Base-by-base conservation (phyloP, 2,329 filamentous ascomycete genomes). In the Lasiodiplodia theobromae region DNA sequence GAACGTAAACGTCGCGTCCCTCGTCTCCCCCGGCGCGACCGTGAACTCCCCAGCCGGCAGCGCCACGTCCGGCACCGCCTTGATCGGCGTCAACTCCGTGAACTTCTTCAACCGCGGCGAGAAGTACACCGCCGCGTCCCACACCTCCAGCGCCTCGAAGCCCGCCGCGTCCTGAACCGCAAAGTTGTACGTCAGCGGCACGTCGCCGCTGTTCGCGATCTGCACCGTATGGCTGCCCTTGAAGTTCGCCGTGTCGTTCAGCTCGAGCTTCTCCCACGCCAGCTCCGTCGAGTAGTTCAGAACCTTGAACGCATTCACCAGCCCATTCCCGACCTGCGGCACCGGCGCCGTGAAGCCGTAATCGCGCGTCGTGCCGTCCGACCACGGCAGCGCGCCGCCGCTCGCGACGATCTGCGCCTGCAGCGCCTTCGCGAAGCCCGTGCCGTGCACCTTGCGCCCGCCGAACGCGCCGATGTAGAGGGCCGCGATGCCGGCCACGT, bases 211-310 rank as follows among this genome's bases (percentile, higher is more conserved):
- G 79, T 91, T 91, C 72, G 77, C 82, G 71, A 91, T 81, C 49
- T 81, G 84, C 74, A 91, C 88, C 71, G 84, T 83, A 53, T 84
- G 78, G 2, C 78, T 80, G 12, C 80, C 76, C 56, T 76, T 75
- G 70, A 88, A 85, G 80, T 90, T 75, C 71, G 87, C 86, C 0
- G 87, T 88, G 75, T 91, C 88, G 74, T 91, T 90, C 78, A 90
- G 89, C 3, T 86, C 84, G 16, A 91, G 77, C 75, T 84, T 86
- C n/a, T 86, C 86, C 11, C 82, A 83, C 72, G 83, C 85, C 23
- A 90, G 78, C 14, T 86, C 73, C 2, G 85, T 84, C 2, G 82
- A 86, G 18, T 85, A 80, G 71, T 86, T 83, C 6, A 88, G 86
- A 3, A 87, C 86, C 68, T 89, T 86, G 70, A 86, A 85, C 4